These are phyloP conservation scores for Gaeumannomyces sp. DNA, from an alignment of 2,329 filamentous ascomycete species.

Conservation along the genomic window DNA sequence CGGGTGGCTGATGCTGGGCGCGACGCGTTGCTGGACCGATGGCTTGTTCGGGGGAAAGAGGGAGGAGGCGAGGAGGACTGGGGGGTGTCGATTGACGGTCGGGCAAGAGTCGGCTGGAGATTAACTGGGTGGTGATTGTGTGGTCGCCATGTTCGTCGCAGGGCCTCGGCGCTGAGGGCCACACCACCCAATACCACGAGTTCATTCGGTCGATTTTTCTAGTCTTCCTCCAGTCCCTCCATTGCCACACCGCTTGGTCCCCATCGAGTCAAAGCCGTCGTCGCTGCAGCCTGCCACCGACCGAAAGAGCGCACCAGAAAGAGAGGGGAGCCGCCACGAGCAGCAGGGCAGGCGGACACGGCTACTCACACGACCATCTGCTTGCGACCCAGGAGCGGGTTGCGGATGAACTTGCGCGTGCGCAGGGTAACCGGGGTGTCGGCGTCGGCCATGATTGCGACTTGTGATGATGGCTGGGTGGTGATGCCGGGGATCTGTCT, in stretches of 20 bases:
- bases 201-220: not conserved
- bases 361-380: constrained; percentile 97
- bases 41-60: not conserved
- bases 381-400: constrained; percentile 96
- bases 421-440: constrained; percentile 75
- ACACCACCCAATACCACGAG: not conserved
- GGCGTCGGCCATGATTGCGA: constrained; percentile 74
- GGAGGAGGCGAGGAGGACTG: not conserved
- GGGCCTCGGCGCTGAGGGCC: too few species aligned
- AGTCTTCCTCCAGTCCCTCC: not conserved
- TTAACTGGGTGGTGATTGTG: not conserved
- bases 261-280: not conserved
- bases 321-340: not conserved
- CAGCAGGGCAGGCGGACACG: too few species aligned
- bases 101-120: not conserved
- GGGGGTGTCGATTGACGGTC: not conserved
- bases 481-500: not conserved
- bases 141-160: not conserved
- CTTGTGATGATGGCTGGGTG: not conserved
- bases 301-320: not conserved
- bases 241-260: not conserved
- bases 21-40: not conserved
- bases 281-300: not conserved
- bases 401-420: constrained; percentile 99
- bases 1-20: constrained; percentile 2